A percentile compares a stretch with the other conserved stretches of the same genome.
Conservation (phyloP, 1,139 yeast genomes). For the Geotrichum klebahnii region DNA sequence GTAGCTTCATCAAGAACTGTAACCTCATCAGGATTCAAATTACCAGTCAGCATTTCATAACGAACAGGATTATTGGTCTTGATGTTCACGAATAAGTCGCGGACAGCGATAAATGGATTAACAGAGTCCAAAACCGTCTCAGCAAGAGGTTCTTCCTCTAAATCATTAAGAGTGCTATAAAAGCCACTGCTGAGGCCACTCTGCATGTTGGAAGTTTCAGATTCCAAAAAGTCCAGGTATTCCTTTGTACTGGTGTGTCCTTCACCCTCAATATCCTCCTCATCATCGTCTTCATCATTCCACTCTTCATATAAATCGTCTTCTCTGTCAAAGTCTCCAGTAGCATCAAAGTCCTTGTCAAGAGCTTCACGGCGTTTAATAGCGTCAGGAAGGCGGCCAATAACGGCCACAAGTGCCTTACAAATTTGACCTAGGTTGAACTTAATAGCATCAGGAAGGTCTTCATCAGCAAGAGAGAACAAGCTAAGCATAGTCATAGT, state of each 20-base stretch:
- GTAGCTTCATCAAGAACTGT: slow-evolving; percentile 30
- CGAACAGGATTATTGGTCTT: slow-evolving; percentile 32
- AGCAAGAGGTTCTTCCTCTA: slow-evolving; percentile 76
- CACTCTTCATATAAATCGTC: slow-evolving; percentile 49
- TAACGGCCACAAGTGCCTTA: slow-evolving; percentile 46
- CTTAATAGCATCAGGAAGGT: slow-evolving; percentile 37
- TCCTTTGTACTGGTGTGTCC: slow-evolving; percentile 38
- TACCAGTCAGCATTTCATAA: slow-evolving; percentile 32
- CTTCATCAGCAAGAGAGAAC: slow-evolving; percentile 42
- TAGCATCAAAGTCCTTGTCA: slow-evolving; percentile 50
- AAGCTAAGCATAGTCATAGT: slow-evolving; percentile 59
- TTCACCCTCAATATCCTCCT: slow-evolving; percentile 34
- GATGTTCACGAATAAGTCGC: slow-evolving; percentile 42
- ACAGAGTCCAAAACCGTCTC: slow-evolving; percentile 72
- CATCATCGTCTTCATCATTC: slow-evolving; percentile 52
- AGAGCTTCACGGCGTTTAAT: slow-evolving; percentile 59
- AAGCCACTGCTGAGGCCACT: slow-evolving; percentile 8
- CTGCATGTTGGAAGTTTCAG: slow-evolving; percentile 30
- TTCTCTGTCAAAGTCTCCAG: slow-evolving; percentile 29
- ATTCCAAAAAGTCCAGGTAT: slow-evolving; percentile 34
- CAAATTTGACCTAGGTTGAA: slow-evolving; percentile 44
- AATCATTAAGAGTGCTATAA: slow-evolving; percentile 48
- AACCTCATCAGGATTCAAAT: slow-evolving; percentile 38
- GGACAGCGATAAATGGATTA: slow-evolving; percentile 56
- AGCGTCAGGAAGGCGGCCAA: slow-evolving; percentile 67